Base-by-base conservation (phyloP, 2,329 filamentous ascomycete genomes). In the Neoascochyta sp. region DNA sequence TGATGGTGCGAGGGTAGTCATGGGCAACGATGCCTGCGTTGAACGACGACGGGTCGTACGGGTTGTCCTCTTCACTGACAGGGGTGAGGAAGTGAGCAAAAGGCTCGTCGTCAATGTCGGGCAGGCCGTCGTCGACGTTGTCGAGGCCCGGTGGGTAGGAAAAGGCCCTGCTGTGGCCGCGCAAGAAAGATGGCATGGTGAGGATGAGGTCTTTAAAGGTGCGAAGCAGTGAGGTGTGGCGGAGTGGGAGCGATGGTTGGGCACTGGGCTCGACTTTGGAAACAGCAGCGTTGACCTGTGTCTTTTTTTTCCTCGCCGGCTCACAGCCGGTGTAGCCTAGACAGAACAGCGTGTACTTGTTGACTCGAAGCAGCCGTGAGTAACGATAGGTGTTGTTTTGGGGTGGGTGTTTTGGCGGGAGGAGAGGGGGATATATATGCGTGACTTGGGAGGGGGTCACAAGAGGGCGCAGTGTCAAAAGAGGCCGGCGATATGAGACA, bases 1-100 rank as follows among this genome's bases (percentile, higher is more conserved):
- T 65, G 28, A 44, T 53, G 1, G 50, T 45, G 23, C 45, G 47
- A 10, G 50, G 47, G 7, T 50, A 46, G 15, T 60, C 54, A 15
- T 48, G 36, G 11, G 47, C 32, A 27, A 60, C 48, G 41, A 66
- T 66, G 32, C 63, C 63, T 25, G 63, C 63, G 26, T 54, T 64
- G 22, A 65, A 43, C 10, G 60, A 52, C 16, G 62, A 36, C 4
- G 45, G 50, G 29, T 63, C 56, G 27, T 60, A 62, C 6, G 62
- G 60, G 26, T 64, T 60, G 20, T 65, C 63, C 12, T 65, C 63
- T 22, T 67, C 64, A n/a, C 44, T 45, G 29, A 67, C 48, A 2
- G 64, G 64, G 6, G 57, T 60, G 12, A 67, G 51, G 52, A 67
- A 67, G 50, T 67, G 64, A 17, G 62, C 56, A 36, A 66, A 66